Evolutionary conservation across 306 rosid genomes (phyloP).

Genomic region (Ormosia semicastrata): DNA sequence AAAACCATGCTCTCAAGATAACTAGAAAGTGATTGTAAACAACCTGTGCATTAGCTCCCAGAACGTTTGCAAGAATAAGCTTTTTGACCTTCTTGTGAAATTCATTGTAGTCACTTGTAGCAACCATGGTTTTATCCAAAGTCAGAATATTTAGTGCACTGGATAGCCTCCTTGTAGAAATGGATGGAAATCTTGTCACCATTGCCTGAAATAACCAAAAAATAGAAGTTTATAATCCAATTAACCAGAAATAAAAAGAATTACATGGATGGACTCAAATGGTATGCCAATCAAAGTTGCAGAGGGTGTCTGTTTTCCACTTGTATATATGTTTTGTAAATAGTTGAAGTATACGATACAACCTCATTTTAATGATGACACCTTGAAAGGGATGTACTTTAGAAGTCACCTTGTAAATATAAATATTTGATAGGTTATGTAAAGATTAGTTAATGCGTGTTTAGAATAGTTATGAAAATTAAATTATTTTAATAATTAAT

Average conservation of each 20-base stretch:
- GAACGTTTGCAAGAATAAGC: slow-evolving; percentile 59
- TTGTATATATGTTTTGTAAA: neutral
- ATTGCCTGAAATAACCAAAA: slow-evolving; percentile 61
- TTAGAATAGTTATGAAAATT: too few species aligned
- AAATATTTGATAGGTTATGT: too few species aligned
- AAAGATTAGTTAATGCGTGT: too few species aligned
- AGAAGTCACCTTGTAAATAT: too few species aligned
- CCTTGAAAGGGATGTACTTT: too few species aligned
- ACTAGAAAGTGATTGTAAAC: neutral
- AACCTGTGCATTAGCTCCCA: slow-evolving; percentile 88
- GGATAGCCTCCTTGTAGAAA: slow-evolving; percentile 73
- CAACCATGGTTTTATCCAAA: slow-evolving; percentile 80
- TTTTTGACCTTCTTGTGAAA: slow-evolving; percentile 76
- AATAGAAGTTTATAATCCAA: neutral
- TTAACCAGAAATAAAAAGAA: neutral
- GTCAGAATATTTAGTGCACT: slow-evolving; percentile 66
- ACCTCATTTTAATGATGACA: too few species aligned
- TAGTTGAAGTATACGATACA: too few species aligned
- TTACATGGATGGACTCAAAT: neutral
- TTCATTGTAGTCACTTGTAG: slow-evolving; percentile 81
- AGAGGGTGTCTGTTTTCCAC: neutral
- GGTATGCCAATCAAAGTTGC: too few species aligned
- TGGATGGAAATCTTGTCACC: slow-evolving; percentile 79
- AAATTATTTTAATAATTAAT: too few species aligned
- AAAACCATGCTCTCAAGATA: neutral